phyloP scores from a whole-genome alignment of 352 stramenopile genomes.

The Paralagenidium karlingii region DNA sequence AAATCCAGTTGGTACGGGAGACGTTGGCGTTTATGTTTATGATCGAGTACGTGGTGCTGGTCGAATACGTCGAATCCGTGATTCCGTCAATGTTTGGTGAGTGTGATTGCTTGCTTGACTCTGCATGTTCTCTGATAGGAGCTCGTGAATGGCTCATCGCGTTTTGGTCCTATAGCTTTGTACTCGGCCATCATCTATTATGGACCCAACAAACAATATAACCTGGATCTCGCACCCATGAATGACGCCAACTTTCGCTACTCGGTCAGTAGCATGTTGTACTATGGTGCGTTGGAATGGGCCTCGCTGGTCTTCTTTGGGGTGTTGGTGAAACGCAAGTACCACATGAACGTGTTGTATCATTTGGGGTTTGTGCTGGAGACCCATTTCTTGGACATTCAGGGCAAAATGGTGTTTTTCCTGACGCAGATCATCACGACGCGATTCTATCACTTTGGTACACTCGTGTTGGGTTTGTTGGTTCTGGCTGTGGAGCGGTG shows the following conservation, averaged over 20 bases:
- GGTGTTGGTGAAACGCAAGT: too few relatives aligned
- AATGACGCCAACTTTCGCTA: slow-evolving; percentile 1
- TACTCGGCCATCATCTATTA: slow-evolving; percentile 12
- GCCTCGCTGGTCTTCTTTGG: too few relatives aligned
- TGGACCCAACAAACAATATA: slow-evolving; percentile 11
- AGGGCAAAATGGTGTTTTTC: slow-evolving; percentile 17
- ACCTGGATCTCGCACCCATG: slow-evolving; percentile 5
- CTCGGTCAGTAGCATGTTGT: slow-evolving; percentile 6
- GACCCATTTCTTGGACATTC: slow-evolving; percentile 14
- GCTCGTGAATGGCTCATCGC: too few relatives aligned
- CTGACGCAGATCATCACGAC: slow-evolving; percentile 14
- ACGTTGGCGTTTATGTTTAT: too few relatives aligned
- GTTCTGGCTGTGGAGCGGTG: too few relatives aligned
- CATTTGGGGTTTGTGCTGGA: slow-evolving; percentile 25
- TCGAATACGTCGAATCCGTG: slow-evolving; percentile 20
- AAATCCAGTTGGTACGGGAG: too few relatives aligned
- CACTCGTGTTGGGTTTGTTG: too few relatives aligned
- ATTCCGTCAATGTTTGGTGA: slow-evolving; percentile 16
- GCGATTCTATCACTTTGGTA: slow-evolving; percentile 17
- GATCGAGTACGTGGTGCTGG: slow-evolving; percentile 15
- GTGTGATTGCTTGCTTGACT: too few relatives aligned
- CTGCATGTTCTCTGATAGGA: too few relatives aligned
- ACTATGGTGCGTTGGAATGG: slow-evolving; percentile 10
- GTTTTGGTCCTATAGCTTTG: too few relatives aligned
- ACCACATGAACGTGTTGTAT: too few relatives aligned